Conservation (phyloP, 345 rosid genomes). For the Corchorus capsularis region DNA sequence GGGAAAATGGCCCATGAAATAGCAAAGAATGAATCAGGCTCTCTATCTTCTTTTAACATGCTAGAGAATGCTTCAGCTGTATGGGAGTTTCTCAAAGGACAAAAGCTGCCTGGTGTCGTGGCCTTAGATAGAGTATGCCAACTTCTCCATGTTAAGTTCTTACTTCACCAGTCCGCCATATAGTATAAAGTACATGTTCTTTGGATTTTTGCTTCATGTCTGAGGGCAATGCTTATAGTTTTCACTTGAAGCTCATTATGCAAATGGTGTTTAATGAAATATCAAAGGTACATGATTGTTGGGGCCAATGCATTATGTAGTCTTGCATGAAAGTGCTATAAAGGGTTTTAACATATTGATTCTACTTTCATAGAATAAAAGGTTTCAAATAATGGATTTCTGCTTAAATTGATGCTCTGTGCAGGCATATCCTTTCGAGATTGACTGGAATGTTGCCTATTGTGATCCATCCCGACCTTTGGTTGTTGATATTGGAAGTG, state of each 20-base stretch:
- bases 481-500: constrained; percentile 77
- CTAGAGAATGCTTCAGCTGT: constrained; percentile 54
- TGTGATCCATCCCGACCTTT: constrained; percentile 48
- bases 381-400: background rate
- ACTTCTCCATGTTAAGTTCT: background rate
- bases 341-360: background rate
- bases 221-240: background rate
- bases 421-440: constrained; percentile 64
- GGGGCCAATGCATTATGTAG: background rate
- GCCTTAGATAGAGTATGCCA: constrained; percentile 64
- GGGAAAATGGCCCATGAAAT: constrained; percentile 47
- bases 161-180: background rate
- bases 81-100: constrained; percentile 68
- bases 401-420: constrained; percentile 25
- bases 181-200: background rate
- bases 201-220: background rate
- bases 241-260: background rate
- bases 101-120: constrained; percentile 59
- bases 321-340: constrained; percentile 1
- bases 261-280: background rate
- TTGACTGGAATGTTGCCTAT: constrained; percentile 54
- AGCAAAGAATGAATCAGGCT: constrained; percentile 35
- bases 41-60: constrained; percentile 26
- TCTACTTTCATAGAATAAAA: constrained; percentile 5
- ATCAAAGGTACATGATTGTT: background rate